A percentile compares a stretch with the other conserved stretches of the same genome.
Evolutionary conservation across 192 early-diverging fungal genomes (phyloP).

Genomic region (Oehlia diaphana): DNA sequence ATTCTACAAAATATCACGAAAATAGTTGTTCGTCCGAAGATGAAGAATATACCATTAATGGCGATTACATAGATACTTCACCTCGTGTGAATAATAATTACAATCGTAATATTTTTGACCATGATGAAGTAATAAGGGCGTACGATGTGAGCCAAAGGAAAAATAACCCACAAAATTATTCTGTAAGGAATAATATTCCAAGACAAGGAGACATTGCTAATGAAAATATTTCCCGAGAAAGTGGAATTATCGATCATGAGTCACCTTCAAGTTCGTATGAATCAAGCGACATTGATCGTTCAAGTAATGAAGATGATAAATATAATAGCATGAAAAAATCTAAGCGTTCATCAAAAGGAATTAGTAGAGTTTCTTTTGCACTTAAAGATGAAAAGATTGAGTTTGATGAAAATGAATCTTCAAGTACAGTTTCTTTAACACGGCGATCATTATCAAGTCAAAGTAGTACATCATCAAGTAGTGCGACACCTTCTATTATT

Average conservation of each 20-base stretch:
- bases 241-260: conserved; percentile 8
- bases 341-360: conserved; percentile 24
- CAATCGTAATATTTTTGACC: not conserved
- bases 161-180: not conserved
- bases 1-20: not conserved
- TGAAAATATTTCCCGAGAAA: conserved; percentile 12
- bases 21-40: not conserved
- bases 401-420: conserved; percentile 18
- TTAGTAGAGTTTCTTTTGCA: conserved; percentile 23
- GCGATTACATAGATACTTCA: conserved; percentile 17
- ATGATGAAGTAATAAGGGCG: not conserved
- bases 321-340: not conserved
- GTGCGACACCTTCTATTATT: not conserved
- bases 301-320: conserved; percentile 1
- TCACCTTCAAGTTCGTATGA: not conserved
- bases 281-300: not conserved
- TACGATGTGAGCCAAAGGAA: not conserved
- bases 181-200: not conserved
- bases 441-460: not conserved
- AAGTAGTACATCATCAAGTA: conserved; percentile 9
- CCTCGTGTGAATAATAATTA: not conserved
- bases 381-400: conserved; percentile 23
- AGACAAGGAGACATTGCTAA: not conserved
- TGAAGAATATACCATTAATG: not conserved
- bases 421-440: conserved; percentile 6